Conservation (phyloP, 768 basidiomycete species). For the Lactarius sp. region DNA sequence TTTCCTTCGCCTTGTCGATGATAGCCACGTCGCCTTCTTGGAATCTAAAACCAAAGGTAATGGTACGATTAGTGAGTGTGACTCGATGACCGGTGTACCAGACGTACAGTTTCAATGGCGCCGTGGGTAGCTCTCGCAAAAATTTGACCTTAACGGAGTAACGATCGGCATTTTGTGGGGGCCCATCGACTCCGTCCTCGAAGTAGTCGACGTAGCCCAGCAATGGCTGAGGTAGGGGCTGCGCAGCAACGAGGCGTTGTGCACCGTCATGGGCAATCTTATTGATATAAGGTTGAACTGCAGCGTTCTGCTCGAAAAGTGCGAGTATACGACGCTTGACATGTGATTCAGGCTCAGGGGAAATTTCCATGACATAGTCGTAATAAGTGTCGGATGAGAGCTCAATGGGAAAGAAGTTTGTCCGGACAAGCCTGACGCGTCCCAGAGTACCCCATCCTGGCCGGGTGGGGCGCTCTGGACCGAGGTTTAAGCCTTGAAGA, state of each 20-base stretch:
- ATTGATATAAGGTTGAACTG: constrained; percentile 35
- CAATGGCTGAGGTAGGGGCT: constrained; percentile 37
- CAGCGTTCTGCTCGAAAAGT: constrained; percentile 44
- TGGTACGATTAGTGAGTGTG: neutral
- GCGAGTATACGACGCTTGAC: constrained; percentile 35
- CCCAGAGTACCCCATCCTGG: constrained; percentile 31
- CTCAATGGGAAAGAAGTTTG: constrained; percentile 60
- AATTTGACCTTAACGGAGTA: constrained; percentile 39
- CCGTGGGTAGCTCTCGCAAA: constrained; percentile 31
- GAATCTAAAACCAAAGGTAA: constrained; percentile 39
- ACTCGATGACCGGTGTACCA: neutral
- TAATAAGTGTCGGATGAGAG: constrained; percentile 43
- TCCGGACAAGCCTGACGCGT: constrained; percentile 42
- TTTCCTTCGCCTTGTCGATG: constrained; percentile 45
- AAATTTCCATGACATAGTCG: constrained; percentile 53
- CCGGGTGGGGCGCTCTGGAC: neutral
- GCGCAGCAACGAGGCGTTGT: constrained; percentile 40
- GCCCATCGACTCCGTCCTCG: constrained; percentile 38
- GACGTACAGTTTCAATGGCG: constrained; percentile 35
- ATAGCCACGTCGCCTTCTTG: constrained; percentile 51
- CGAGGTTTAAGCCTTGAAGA: neutral
- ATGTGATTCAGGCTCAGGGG: constrained; percentile 42
- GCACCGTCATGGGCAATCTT: constrained; percentile 49
- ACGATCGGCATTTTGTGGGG: constrained; percentile 35
- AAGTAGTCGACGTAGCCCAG: constrained; percentile 33